Percentiles rank a stretch among this genome's conserved stretches.
These are phyloP conservation scores for Alternaria postmessia DNA, from an alignment of 2,329 filamentous ascomycete genomes.

Conservation along the genomic window DNA sequence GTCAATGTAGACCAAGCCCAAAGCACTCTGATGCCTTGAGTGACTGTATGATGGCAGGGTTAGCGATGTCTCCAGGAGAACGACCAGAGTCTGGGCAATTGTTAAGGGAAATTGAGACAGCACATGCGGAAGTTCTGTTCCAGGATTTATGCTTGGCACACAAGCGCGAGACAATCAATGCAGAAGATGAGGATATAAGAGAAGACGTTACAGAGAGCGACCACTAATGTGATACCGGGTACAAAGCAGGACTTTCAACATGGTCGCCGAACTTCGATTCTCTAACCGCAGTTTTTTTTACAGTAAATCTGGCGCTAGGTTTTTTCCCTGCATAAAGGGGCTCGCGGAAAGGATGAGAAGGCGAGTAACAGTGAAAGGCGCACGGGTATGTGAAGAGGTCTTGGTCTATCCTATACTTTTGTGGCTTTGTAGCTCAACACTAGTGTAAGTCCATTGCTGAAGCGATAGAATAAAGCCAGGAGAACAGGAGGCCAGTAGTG, in stretches of 20 bases:
- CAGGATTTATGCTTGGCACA: background rate
- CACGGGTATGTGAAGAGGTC: background rate
- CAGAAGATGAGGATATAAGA: background rate
- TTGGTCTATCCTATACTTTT: background rate
- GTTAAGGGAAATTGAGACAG: background rate
- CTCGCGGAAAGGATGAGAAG: background rate
- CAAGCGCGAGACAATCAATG: background rate
- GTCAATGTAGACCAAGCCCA: constrained; percentile 19
- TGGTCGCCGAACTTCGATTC: background rate
- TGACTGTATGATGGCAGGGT: constrained; percentile 22
- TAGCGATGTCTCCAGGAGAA: constrained; percentile 17
- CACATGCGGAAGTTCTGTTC: background rate
- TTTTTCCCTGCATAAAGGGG: background rate
- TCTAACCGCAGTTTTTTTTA: background rate
- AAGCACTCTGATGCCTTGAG: constrained; percentile 28
- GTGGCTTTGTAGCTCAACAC: background rate
- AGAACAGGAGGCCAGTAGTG: background rate
- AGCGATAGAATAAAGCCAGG: background rate
- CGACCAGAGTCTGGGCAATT: constrained; percentile 14
- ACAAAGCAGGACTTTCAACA: background rate
- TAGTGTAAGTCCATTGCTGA: background rate
- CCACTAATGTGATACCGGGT: background rate
- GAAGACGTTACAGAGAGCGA: background rate
- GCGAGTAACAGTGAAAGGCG: background rate
- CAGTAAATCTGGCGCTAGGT: background rate